Base-by-base conservation (phyloP, 306 rosid species). In the Canavalia ensiformis region DNA sequence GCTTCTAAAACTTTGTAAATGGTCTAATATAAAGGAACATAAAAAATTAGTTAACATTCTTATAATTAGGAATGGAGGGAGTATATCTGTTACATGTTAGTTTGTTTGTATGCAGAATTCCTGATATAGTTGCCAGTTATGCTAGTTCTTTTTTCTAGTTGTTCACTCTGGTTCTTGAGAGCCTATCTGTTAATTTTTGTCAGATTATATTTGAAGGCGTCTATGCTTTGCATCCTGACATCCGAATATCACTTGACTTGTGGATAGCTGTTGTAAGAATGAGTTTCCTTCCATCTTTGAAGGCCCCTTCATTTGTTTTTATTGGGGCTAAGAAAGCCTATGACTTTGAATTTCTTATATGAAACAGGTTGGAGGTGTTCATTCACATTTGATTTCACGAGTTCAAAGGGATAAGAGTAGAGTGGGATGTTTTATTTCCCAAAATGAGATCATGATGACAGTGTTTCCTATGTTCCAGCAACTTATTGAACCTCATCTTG, bases 401-500 rank as follows among this genome's bases (percentile, higher is more conserved):
- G 99, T 95, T 83, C 99, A 95, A 88, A 92, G 99, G 87, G 99
- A 95, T 78, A 95, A 95, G 90, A 90, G 98, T 82, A 87, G 91
- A 85, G 90, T 91, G 82, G 99, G 99, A 60, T 90, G 91, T 85
- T 95, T 93, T 81, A 84, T 91, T 90, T 88, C 98, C 64, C 99
- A 95, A 88, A 92, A 92, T 85, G 98, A 95, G 82, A 93, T 95
- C 84, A 95, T 93, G 97, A 90, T 85, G 92, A 95, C 94, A 13
- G 99, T 95, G 80, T 95, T 95, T 86, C 98, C 99, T 10, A 95
- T 93, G 96, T 95, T 95, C 92, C 99, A 95, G 92, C 93, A 88
- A 79, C 88, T 91, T 85, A 95, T 95, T 86, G 99, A 95, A 81
- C 99, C 99, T 81, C 98, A 93, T 86, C 98, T 95, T 82, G 99